phyloP scores from a whole-genome alignment of 768 basidiomycete species.

The Russula sp. region DNA sequence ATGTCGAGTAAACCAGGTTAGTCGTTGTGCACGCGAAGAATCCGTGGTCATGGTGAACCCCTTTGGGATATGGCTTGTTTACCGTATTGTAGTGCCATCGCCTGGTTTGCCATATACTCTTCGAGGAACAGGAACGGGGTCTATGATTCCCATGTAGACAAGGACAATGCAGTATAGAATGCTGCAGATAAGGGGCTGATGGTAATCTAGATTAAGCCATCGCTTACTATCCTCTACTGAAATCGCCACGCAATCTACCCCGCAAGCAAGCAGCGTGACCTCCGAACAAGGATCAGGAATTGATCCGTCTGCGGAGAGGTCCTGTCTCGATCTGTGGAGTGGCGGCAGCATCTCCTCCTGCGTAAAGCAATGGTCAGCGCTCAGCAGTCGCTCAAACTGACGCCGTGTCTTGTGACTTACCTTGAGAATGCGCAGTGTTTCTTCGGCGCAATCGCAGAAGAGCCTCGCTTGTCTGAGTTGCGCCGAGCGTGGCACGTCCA shows the following conservation, averaged over 20 bases:
- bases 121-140: background rate
- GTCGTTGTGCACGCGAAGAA: background rate
- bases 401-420: background rate
- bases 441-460: background rate
- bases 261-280: background rate
- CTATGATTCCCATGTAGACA: background rate
- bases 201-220: background rate
- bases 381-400: background rate
- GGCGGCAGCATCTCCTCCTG: slow-evolving; percentile 1
- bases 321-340: background rate
- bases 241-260: too few relatives aligned
- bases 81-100: background rate
- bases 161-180: background rate
- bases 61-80: background rate
- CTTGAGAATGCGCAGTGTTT: background rate
- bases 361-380: background rate
- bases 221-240: background rate
- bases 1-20: background rate
- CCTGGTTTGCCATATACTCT: background rate
- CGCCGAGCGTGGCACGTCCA: background rate
- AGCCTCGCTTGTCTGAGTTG: background rate
- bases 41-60: too few relatives aligned
- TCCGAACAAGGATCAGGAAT: background rate
- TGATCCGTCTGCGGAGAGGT: background rate
- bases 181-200: background rate